Evolutionary conservation across 148 eudicot genomes (phyloP), one percentile per base, ranked within the genome.

Genomic region (Heliosperma pusillum): DNA sequence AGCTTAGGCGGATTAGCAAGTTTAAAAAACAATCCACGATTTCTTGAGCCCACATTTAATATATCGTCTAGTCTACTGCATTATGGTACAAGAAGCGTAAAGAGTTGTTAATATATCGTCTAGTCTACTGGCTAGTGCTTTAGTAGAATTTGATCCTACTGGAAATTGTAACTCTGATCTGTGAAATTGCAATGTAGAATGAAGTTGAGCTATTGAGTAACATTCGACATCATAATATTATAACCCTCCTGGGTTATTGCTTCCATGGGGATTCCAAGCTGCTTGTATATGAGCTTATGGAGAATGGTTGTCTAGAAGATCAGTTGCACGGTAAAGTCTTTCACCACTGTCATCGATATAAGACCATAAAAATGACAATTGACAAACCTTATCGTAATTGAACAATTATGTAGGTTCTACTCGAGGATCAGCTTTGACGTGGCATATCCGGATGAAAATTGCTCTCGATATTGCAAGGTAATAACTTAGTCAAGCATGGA

Each of bases 401-500:
- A 69, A 81, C 22, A 24, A 75, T 74, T 52, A 57, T 80, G 71
- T 77, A 89, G 93, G 93, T 69, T 81, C 73, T 65, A 75, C 90
- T 64, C 87, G 82, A 75, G 93, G 93, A 63, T 84, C 89, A 62
- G 76, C 90, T 69, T 81, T 89, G 84, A 84, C 84, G 69, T 89
- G 93, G 93, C 81, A 79, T 59, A 63, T 64, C 47, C 85, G 93
- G 70, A 84, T 89, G 87, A 89, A 87, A 69, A 87, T 89, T 8
- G 89, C 93, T 59, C 93, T 89, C 42, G 93, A 89, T 76, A 75
- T 82, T 64, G 93, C 93, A 69, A 82, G 93, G 93, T 47, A 3
- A 42, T 87, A 70, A 84, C n/a, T 72, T 30, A 66, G 44, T 50
- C 25, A 71, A 75, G 21, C 66, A 30, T 50, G 52, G 33, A 15